Conservation (phyloP, 495 filamentous ascomycete genomes). For the Bathelium albidoporum region DNA sequence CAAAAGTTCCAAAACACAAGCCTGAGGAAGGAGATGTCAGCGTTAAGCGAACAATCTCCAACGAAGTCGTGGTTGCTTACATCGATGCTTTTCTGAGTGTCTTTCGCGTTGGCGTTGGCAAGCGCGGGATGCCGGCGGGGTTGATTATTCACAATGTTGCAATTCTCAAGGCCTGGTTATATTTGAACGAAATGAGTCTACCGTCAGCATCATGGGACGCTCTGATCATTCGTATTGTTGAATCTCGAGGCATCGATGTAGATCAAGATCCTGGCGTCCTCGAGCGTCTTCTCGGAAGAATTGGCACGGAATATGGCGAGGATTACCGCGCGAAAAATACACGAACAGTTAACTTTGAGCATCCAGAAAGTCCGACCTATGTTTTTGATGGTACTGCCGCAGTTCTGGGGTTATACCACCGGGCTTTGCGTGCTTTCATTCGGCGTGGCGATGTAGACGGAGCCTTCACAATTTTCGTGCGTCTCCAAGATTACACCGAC, state of each 20-base stretch:
- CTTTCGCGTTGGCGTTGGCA: constrained; percentile 25
- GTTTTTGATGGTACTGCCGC: constrained; percentile 28
- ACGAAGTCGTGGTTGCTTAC: constrained; percentile 46
- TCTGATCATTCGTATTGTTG: constrained; percentile 42
- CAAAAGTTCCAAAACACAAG: neutral
- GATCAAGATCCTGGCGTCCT: constrained; percentile 35
- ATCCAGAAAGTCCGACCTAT: constrained; percentile 16
- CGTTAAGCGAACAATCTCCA: constrained; percentile 42
- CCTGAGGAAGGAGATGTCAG: neutral
- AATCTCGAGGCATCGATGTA: constrained; percentile 35
- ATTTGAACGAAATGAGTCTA: constrained; percentile 23
- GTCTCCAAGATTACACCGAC: constrained; percentile 27
- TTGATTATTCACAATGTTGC: constrained; percentile 20
- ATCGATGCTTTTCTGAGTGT: constrained; percentile 42
- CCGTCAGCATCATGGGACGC: constrained; percentile 36
- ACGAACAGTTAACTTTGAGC: neutral
- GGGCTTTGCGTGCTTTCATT: constrained; percentile 21
- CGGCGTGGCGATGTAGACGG: constrained; percentile 19
- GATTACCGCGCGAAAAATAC: constrained; percentile 21
- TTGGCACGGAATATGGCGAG: constrained; percentile 27
- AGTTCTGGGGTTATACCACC: constrained; percentile 25
- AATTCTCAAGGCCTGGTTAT: constrained; percentile 29
- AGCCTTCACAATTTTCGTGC: constrained; percentile 20
- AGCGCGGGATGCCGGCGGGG: constrained; percentile 16
- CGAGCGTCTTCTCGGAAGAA: constrained; percentile 27